Evolutionary conservation across 2,329 filamentous ascomycete species (phyloP).

Genomic region (Pseudocercospora musae): DNA sequence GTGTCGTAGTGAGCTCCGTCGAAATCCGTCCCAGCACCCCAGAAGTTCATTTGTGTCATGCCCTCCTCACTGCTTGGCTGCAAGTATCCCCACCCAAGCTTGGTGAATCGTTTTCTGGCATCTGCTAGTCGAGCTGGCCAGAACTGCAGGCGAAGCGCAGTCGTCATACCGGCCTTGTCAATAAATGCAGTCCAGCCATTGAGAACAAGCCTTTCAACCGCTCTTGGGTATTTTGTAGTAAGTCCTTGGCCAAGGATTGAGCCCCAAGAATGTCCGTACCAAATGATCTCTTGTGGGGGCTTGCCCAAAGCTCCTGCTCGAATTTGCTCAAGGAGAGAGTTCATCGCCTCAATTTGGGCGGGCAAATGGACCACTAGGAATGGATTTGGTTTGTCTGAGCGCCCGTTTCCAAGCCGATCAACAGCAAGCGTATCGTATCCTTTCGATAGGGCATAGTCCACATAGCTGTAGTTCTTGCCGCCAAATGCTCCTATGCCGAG

Average conservation of each 20-base stretch:
- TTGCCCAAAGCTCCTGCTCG: not conserved
- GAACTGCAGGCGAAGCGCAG: not conserved
- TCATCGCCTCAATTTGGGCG: constrained; percentile 6
- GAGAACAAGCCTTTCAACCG: not conserved
- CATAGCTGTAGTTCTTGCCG: constrained; percentile 2
- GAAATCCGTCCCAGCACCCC: not conserved
- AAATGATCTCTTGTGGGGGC: constrained; percentile 1
- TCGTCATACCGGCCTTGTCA: not conserved
- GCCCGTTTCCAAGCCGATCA: constrained; percentile 4
- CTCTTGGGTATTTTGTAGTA: constrained; percentile 1
- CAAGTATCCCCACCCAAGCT: not conserved
- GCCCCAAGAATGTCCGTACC: constrained; percentile 8
- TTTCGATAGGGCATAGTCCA: constrained; percentile 2
- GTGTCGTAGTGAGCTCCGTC: not conserved
- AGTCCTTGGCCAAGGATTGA: not conserved
- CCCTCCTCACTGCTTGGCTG: not conserved
- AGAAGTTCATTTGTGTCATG: not conserved
- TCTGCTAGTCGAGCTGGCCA: not conserved
- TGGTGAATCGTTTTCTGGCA: not conserved
- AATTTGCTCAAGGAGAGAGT: not conserved
- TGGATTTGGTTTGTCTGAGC: not conserved
- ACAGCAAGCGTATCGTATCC: constrained; percentile 3
- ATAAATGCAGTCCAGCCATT: not conserved
- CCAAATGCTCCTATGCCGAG: not conserved
- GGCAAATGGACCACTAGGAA: constrained; percentile 1